A percentile compares a stretch with the other conserved stretches of the same genome.
phyloP scores from a whole-genome alignment of 371 early-diverging fungal species.

The Dichotomocladium elegans region DNA sequence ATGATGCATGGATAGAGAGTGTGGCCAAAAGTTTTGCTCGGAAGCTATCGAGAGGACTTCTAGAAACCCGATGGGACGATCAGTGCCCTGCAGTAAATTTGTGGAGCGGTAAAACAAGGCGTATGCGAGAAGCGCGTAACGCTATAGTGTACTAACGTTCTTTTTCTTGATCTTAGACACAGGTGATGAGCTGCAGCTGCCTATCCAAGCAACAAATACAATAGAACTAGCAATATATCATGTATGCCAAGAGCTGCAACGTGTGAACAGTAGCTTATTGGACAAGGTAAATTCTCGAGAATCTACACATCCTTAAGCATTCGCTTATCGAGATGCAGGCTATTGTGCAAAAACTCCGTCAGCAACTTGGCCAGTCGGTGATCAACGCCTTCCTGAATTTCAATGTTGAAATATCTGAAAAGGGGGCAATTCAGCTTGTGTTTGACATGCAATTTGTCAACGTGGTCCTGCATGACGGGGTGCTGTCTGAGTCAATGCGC shows the following conservation, averaged over 20 bases:
- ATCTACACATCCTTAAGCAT: background rate
- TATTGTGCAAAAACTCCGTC: conserved; percentile 10
- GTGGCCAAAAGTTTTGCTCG: conserved; percentile 21
- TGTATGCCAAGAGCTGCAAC: conserved; percentile 50
- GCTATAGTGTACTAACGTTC: background rate
- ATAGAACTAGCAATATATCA: conserved; percentile 32
- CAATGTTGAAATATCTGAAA: conserved; percentile 31
- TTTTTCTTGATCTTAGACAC: conserved; percentile 1
- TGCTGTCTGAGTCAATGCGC: conserved; percentile 3
- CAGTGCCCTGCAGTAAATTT: conserved; percentile 20
- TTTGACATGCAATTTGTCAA: conserved; percentile 50
- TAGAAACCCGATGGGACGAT: conserved; percentile 26
- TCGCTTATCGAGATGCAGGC: conserved; percentile 1
- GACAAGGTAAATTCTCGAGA: conserved; percentile 22
- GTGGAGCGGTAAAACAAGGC: conserved; percentile 35
- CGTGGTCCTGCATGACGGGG: conserved; percentile 26
- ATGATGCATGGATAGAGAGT: conserved; percentile 40
- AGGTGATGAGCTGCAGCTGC: conserved; percentile 27
- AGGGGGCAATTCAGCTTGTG: conserved; percentile 49
- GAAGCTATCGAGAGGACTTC: conserved; percentile 9
- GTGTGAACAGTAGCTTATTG: conserved; percentile 29
- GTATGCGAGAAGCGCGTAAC: too few relatives aligned
- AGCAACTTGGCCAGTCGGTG: background rate
- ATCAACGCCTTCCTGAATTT: conserved; percentile 2
- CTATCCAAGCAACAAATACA: conserved; percentile 45